Evolutionary conservation across 257 asterid genomes (phyloP).

Genomic region (Fraxinus pennsylvanica): DNA sequence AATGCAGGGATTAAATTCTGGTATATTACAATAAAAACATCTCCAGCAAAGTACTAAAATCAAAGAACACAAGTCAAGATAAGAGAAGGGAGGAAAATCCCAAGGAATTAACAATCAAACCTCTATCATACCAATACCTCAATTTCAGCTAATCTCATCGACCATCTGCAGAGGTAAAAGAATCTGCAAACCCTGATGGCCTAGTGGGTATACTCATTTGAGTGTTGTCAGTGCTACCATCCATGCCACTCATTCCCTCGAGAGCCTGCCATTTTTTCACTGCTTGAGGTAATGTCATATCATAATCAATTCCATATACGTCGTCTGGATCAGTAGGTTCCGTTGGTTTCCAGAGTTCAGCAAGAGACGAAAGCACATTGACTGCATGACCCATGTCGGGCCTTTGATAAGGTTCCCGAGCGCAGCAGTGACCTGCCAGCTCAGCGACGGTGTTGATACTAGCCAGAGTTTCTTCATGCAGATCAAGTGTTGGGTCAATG

Average conservation of each 20-base stretch:
- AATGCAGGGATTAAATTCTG: conserved; percentile 7
- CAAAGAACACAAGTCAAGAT: neutral
- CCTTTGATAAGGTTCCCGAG: conserved; percentile 74
- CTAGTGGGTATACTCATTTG: conserved; percentile 74
- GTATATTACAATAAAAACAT: conserved; percentile 27
- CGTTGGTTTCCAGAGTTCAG: conserved; percentile 81
- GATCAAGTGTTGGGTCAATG: conserved; percentile 61
- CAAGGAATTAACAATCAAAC: conserved; percentile 22
- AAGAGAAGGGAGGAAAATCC: neutral
- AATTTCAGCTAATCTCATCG: conserved; percentile 33
- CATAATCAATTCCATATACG: conserved; percentile 65
- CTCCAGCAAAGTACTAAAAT: conserved; percentile 19
- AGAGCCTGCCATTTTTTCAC: conserved; percentile 87
- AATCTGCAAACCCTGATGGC: conserved; percentile 75
- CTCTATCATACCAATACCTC: neutral
- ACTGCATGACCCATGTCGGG: conserved; percentile 89
- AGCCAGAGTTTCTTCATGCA: conserved; percentile 53
- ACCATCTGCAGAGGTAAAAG: conserved; percentile 70
- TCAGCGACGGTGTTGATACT: conserved; percentile 68
- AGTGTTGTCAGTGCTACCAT: conserved; percentile 66
- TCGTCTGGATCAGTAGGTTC: conserved; percentile 75
- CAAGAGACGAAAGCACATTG: conserved; percentile 71
- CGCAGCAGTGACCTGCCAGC: conserved; percentile 83
- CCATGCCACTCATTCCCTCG: conserved; percentile 67
- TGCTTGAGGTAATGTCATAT: conserved; percentile 78